These are phyloP conservation scores for Pleurotus platypus DNA, from an alignment of 768 basidiomycete genomes.

Conservation along the genomic window DNA sequence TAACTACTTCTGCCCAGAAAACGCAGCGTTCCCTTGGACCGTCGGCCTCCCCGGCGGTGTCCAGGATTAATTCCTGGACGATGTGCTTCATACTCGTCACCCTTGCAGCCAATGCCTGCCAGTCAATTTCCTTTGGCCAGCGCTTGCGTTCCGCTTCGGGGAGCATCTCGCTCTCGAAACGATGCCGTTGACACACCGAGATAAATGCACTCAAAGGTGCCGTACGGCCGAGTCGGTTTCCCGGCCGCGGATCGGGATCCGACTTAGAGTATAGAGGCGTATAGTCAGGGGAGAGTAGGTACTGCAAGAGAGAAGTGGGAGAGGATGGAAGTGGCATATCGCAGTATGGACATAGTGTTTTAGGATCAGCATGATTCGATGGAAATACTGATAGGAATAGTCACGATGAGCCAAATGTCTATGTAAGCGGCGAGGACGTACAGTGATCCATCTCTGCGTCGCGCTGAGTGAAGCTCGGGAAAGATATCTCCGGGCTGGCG, in stretches of 20 bases:
- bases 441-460: neutral
- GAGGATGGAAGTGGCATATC: slow-evolving; percentile 62
- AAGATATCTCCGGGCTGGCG: neutral
- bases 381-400: slow-evolving; percentile 40
- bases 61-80: slow-evolving; percentile 2
- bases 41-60: slow-evolving; percentile 10
- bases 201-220: slow-evolving; percentile 58
- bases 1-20: slow-evolving; percentile 69
- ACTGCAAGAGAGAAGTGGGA: slow-evolving; percentile 56
- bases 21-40: slow-evolving; percentile 38
- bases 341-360: slow-evolving; percentile 76
- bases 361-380: slow-evolving; percentile 53
- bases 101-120: slow-evolving; percentile 48
- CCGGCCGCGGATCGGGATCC: slow-evolving; percentile 55
- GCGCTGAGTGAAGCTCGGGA: neutral
- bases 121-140: slow-evolving; percentile 77
- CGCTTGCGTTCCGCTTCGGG: slow-evolving; percentile 68
- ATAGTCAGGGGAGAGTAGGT: slow-evolving; percentile 48
- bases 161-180: slow-evolving; percentile 69
- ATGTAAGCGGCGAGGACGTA: neutral
- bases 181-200: slow-evolving; percentile 72
- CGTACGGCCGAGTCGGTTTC: slow-evolving; percentile 62
- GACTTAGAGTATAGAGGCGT: slow-evolving; percentile 47
- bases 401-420: neutral
- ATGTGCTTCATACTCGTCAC: slow-evolving; percentile 44